Conservation (phyloP, 2,329 filamentous ascomycete species). For the Rutstroemia sydowiana region DNA sequence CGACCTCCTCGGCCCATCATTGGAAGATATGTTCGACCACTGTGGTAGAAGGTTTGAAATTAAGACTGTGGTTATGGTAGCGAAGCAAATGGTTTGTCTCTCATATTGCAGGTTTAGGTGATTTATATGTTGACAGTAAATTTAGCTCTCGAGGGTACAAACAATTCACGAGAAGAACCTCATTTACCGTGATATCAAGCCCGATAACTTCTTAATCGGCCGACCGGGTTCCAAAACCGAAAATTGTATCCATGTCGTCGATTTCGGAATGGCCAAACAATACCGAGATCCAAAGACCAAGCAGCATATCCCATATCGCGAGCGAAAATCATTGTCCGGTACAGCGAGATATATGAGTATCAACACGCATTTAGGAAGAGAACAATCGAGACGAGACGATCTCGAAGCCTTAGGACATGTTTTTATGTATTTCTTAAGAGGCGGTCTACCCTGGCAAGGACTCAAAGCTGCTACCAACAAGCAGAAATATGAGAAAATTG, state of each 20-base stretch:
- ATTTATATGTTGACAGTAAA: background rate
- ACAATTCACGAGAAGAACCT: constrained; percentile 98
- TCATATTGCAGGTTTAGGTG: background rate
- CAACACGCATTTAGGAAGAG: constrained; percentile 94
- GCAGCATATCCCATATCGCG: constrained; percentile 95
- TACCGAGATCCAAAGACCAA: constrained; percentile 98
- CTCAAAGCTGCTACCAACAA: constrained; percentile 71
- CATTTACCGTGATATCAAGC: constrained; percentile 98
- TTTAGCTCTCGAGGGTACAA: constrained; percentile 77
- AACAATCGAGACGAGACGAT: constrained; percentile 93
- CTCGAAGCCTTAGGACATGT: constrained; percentile 78
- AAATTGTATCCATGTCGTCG: constrained; percentile 96
- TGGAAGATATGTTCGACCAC: constrained; percentile 96
- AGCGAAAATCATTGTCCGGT: constrained; percentile 92
- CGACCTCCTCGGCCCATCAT: constrained; percentile 85
- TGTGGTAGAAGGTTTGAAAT: constrained; percentile 91
- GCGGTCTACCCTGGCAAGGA: constrained; percentile 64
- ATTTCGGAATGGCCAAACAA: constrained; percentile 99
- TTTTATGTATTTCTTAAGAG: constrained; percentile 69
- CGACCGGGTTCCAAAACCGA: constrained; percentile 87
- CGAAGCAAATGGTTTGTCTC: constrained; percentile 83
- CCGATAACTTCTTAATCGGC: constrained; percentile 97
- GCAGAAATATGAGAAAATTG: constrained; percentile 99
- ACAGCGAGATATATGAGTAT: constrained; percentile 99
- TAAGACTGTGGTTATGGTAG: constrained; percentile 98